These are phyloP conservation scores for Wakefieldia striispora DNA, from an alignment of 768 basidiomycete genomes.

Conservation along the genomic window DNA sequence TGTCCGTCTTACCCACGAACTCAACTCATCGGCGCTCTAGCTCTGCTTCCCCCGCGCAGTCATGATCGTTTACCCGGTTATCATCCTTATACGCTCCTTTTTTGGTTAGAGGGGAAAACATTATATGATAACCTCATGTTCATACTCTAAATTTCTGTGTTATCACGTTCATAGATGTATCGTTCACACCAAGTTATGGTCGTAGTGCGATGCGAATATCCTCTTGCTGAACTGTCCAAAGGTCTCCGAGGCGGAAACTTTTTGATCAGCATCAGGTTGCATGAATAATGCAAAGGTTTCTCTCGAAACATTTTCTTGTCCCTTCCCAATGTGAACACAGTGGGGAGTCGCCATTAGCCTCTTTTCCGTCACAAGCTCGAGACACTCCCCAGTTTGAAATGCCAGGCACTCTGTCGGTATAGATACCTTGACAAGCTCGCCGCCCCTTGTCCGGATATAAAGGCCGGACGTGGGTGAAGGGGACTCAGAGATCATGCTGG, in stretches of 20 bases:
- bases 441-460: conserved; percentile 86
- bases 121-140: conserved; percentile 5
- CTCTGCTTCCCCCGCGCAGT: conserved; percentile 31
- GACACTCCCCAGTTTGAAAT: conserved; percentile 96
- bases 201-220: conserved; percentile 61
- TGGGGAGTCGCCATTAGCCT: conserved; percentile 90
- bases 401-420: conserved; percentile 86
- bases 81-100: neutral
- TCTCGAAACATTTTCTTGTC: conserved; percentile 55
- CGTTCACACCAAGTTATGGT: conserved; percentile 20
- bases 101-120: no score
- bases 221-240: conserved; percentile 91
- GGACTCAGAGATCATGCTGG: conserved; percentile 51
- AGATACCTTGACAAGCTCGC: conserved; percentile 73
- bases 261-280: conserved; percentile 83
- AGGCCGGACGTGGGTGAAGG: conserved; percentile 82
- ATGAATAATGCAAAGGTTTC: conserved; percentile 91
- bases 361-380: conserved; percentile 83
- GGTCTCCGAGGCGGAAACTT: conserved; percentile 65
- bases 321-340: conserved; percentile 76
- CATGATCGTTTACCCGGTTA: conserved; percentile 12
- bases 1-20: conserved; percentile 55
- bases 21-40: conserved; percentile 41
- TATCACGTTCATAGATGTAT: conserved; percentile 9
- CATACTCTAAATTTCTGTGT: conserved; percentile 6